Percentiles rank a stretch among this genome's conserved stretches.
Evolutionary conservation across 1,284 basidiomycete species (phyloP).

Genomic region (Lignosus rhinocerotis): DNA sequence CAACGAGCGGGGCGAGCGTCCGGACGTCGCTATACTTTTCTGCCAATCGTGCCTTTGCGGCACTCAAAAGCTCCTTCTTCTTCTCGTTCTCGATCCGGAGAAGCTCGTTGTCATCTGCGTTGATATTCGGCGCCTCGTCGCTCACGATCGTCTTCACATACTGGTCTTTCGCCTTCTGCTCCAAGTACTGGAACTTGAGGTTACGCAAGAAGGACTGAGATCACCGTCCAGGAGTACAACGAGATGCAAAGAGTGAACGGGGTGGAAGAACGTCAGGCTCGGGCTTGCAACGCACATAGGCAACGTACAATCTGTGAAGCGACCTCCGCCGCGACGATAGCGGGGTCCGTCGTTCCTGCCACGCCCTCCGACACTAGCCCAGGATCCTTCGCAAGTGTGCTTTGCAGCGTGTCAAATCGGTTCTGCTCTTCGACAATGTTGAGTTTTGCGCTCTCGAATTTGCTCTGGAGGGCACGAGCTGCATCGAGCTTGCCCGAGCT

Average conservation of each 20-base stretch:
- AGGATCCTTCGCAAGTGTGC: constrained; percentile 17
- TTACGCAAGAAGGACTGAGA: constrained; percentile 76
- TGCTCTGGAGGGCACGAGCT: constrained; percentile 23
- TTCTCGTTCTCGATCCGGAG: constrained; percentile 60
- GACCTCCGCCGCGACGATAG: constrained; percentile 27
- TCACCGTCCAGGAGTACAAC: not conserved
- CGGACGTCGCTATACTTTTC: constrained; percentile 64
- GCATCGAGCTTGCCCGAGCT: constrained; percentile 25
- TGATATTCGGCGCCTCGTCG: constrained; percentile 76
- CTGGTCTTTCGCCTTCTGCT: constrained; percentile 85
- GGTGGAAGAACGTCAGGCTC: not conserved
- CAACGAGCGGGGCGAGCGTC: constrained; percentile 62
- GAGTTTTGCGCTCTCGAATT: constrained; percentile 22
- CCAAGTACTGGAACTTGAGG: constrained; percentile 83
- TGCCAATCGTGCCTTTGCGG: constrained; percentile 59
- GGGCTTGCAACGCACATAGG: not conserved
- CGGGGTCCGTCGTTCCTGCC: constrained; percentile 27
- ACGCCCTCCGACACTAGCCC: constrained; percentile 21
- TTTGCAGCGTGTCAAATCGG: constrained; percentile 26
- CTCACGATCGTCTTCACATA: constrained; percentile 84
- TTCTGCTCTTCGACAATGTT: constrained; percentile 26
- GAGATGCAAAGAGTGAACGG: too few species aligned
- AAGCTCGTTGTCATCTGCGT: constrained; percentile 71
- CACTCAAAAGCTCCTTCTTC: constrained; percentile 70
- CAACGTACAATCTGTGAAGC: constrained; percentile 27